Evolutionary conservation across 2,329 filamentous ascomycete genomes (phyloP), one percentile per base, ranked within the genome.

Genomic region (Fusarium fracticaudum): DNA sequence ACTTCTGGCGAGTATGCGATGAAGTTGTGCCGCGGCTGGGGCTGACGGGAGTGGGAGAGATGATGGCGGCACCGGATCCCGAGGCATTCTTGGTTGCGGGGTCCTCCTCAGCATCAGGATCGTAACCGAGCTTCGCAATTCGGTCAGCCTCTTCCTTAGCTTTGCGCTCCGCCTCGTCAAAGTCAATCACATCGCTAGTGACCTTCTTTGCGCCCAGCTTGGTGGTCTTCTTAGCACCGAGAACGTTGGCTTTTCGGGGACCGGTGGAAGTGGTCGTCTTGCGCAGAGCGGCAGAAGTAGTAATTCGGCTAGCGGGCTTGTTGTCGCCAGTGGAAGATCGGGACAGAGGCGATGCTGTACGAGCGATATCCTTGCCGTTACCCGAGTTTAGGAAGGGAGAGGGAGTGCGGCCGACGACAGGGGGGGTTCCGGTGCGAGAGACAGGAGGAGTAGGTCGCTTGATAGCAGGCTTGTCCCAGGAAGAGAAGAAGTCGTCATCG

Each of bases 401-500:
- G 9, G 91, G 90, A 17, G 93, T 95, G 77, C 95, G 92, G 78
- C 92, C 92, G 76, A 94, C 88, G 17, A 93, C 90, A 8, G 94
- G 92, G 20, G 96, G 96, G 6, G 96, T 98, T 59, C 91, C 92
- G 48, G 94, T 96, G 80, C 96, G 92, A 43, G 96, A 98, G 48
- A 96, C 90, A 22, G 96, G 96, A 76, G 97, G 97, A 74, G 94
- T 98, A 41, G 96, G 96, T 78, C 95, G 92, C 88, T 98, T 99
- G 85, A 99, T 97, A 9, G 95, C 90, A 29, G 96, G 96, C 86
- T 98, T 98, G 81, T 98, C 96, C 96, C 96, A 99, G 2, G 95
- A 98, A 15, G 96, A 98, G 85, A 99, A 99, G 87, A 99, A 99
- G 82, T 98, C 96, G 80, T 98, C 95, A 77, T 98, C 95, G 29